Percentiles rank a stretch among this genome's conserved stretches.
Conservation (phyloP, 805 yeast species). For the Kluyveromyces wickerhamii region DNA sequence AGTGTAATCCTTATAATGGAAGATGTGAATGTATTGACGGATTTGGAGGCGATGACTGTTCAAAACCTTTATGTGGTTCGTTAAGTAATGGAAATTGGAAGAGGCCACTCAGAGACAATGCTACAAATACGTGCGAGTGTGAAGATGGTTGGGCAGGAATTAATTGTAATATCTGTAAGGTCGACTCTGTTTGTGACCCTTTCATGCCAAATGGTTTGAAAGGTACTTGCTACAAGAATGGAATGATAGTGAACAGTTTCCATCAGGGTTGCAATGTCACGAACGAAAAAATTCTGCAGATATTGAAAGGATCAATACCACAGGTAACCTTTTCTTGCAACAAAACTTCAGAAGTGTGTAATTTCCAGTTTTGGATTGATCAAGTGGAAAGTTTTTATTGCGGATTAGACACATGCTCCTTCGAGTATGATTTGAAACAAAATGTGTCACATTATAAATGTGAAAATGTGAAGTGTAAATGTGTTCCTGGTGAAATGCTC, state of each 20-base stretch:
- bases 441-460: slow-evolving; percentile 76
- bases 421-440: slow-evolving; percentile 48
- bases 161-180: slow-evolving; percentile 80
- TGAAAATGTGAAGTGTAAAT: slow-evolving; percentile 70
- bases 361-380: slow-evolving; percentile 95
- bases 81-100: slow-evolving; percentile 42
- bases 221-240: slow-evolving; percentile 87
- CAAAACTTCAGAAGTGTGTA: slow-evolving; percentile 54
- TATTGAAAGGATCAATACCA: slow-evolving; percentile 73
- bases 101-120: slow-evolving; percentile 56
- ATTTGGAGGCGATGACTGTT: slow-evolving; percentile 89
- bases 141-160: slow-evolving; percentile 88
- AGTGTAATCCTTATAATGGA: slow-evolving; percentile 84
- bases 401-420: slow-evolving; percentile 66
- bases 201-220: slow-evolving; percentile 79
- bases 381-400: slow-evolving; percentile 86
- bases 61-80: slow-evolving; percentile 81
- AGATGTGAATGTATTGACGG: slow-evolving; percentile 89
- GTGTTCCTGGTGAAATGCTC: slow-evolving; percentile 85
- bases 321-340: slow-evolving; percentile 91
- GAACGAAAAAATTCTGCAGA: slow-evolving; percentile 72
- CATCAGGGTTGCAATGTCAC: slow-evolving; percentile 95
- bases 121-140: slow-evolving; percentile 55
- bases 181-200: slow-evolving; percentile 69
- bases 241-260: slow-evolving; percentile 69